Base-by-base conservation (phyloP, 2,329 filamentous ascomycete species). In the Aspergillus fumigatus region DNA sequence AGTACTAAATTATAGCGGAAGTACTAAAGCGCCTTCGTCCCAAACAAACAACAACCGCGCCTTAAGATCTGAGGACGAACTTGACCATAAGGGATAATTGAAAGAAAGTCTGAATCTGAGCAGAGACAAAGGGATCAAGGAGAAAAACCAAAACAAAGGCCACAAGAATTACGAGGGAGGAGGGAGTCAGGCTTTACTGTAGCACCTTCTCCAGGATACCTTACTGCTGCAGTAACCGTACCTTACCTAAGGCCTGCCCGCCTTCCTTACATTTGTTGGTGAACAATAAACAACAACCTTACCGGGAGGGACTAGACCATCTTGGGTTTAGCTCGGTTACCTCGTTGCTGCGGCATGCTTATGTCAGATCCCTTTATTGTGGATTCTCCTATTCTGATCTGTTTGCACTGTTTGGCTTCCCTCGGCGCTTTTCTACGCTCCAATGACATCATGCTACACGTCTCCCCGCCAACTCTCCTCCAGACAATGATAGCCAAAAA, bases 391-490 rank as follows among this genome's bases (percentile, higher is more conserved):
- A 14, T 26, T 47, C 43, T 11, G 23, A 21, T 59, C 2, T 27
- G 58, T 68, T 66, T 64, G 62, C 54, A 51, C 21, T 23, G 51
- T 62, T 62, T 65, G 56, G 51, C 7, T 29, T 1, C 41, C 45
- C 59, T 59, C 57, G 45, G 32, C 25, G 59, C 48, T 25, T 26
- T 17, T 21, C 19, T 27, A 27, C 38, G 19, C 17, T 29, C 9
- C 32, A 23, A 60, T 66, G 65, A 68, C 67, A 69, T 70, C 68
- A 70, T 57, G 21, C 21, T 48, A 57, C 68, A 66, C 68, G 68
- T 69, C 65, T 62, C 49, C 68, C 63, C 52, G 40, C 32, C 54
- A 48, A 43, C 58, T 45, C 47, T 52, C 48, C 54, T 25, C 23
- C 6, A 14, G 10, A 47, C 43, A 14, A 23, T 23, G 3, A 47